phyloP scores from a whole-genome alignment of 2,329 filamentous ascomycete genomes.

The Penicillium frequentans region DNA sequence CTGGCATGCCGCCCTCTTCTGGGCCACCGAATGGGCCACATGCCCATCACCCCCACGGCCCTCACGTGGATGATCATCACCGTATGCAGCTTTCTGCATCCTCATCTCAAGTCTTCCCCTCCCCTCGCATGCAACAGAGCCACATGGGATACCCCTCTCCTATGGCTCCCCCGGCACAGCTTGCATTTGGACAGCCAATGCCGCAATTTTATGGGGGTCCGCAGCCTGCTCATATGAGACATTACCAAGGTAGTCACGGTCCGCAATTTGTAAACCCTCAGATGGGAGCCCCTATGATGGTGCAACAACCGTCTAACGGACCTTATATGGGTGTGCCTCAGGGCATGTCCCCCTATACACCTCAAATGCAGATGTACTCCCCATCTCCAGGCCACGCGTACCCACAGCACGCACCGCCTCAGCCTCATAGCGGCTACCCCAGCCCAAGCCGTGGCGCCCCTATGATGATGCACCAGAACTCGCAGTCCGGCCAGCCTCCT shows the following conservation, averaged over 20 bases:
- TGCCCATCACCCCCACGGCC: conserved; percentile 72
- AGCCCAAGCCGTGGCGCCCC: conserved; percentile 82
- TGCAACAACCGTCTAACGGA: conserved; percentile 67
- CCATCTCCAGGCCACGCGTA: conserved; percentile 71
- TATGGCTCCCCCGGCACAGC: conserved; percentile 68
- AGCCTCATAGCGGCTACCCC: conserved; percentile 73
- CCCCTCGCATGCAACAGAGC: conserved; percentile 70
- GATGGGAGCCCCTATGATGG: conserved; percentile 82
- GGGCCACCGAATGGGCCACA: conserved; percentile 75
- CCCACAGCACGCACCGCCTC: conserved; percentile 51
- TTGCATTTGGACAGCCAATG: conserved; percentile 71
- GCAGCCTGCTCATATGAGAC: conserved; percentile 70
- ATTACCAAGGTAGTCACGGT: conserved; percentile 62
- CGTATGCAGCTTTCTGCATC: conserved; percentile 84
- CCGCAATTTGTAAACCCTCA: conserved; percentile 72
- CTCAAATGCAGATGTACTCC: conserved; percentile 81
- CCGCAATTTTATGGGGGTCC: conserved; percentile 68
- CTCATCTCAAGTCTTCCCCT: conserved; percentile 80
- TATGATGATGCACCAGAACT: conserved; percentile 94
- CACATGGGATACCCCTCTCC: conserved; percentile 69
- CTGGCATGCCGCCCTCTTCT: conserved; percentile 66
- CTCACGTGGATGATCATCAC: conserved; percentile 73
- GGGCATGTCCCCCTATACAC: conserved; percentile 65
- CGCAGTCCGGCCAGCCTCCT: conserved; percentile 78
- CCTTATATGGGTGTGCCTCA: conserved; percentile 73